Evolutionary conservation across 148 eudicot species (phyloP), one percentile per base, ranked within the genome.

Genomic region (Diospyros kaki): DNA sequence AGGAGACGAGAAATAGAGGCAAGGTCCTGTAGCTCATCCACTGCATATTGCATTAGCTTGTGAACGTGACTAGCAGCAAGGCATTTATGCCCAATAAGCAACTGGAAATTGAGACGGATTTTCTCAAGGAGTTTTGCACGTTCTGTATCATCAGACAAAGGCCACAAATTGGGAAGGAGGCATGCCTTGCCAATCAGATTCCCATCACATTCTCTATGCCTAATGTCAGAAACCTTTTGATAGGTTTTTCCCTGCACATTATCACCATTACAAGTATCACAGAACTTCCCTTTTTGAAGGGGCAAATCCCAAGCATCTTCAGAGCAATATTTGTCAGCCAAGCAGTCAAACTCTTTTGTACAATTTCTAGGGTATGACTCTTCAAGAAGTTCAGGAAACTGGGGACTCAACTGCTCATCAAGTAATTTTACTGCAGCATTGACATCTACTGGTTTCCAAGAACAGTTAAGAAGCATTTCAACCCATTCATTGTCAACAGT

Each of bases 391-490:
- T 77, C 85, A 66, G 87, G 75, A 65, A 52, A 79, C 39, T 77
- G 86, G 11, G 81, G 60, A 76, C 83, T 89, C 15, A 78, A 83
- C 65, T 78, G 87, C 74, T 85, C 78, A 51, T 87, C 88, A 64
- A 89, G 84, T 91, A 90, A 78, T 75, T 73, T 79, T 53, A 83
- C 80, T 4, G 99, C 87, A 9, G 89, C 91, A 83, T 70, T 71
- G 77, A 89, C 84, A 76, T 95, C 94, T 82, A 95, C 66, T 18
- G 99, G 96, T 83, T 93, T 91, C 99, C 99, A 95, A 65, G 86
- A 76, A 81, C 88, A 90, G 64, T 71, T 87, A 17, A 82, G 67
- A 82, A 95, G 91, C 97, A 92, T 92, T 80, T 95, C 97, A 70
- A 76, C 83, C 99, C 96, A 93, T 76, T 90, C 94, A 65, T 76